Evolutionary conservation across 805 yeast species (phyloP).

Genomic region (Candida schatavii): DNA sequence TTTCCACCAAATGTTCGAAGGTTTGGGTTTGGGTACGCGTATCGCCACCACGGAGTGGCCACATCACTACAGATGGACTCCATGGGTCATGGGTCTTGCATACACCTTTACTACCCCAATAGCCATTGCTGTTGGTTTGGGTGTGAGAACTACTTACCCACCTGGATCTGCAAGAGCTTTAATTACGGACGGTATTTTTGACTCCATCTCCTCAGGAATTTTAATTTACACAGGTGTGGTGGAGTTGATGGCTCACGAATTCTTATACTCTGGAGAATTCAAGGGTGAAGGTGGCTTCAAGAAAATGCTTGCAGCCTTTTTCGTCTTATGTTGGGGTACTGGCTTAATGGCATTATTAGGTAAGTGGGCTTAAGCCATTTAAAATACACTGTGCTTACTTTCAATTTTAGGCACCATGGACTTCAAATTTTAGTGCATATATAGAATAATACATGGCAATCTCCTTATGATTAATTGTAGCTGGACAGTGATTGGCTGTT

Average conservation of each 20-base stretch:
- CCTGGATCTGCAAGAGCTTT: slow-evolving; percentile 58
- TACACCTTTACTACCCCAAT: slow-evolving; percentile 66
- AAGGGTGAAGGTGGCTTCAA: slow-evolving; percentile 55
- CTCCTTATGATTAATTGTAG: too few relatives aligned
- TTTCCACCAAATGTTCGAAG: slow-evolving; percentile 33
- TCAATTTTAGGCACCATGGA: too few relatives aligned
- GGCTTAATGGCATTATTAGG: slow-evolving; percentile 77
- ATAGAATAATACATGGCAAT: too few relatives aligned
- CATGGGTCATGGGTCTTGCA: slow-evolving; percentile 53
- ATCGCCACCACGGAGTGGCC: slow-evolving; percentile 63
- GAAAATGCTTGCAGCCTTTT: slow-evolving; percentile 50
- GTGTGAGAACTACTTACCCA: slow-evolving; percentile 61
- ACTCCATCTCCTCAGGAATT: slow-evolving; percentile 75
- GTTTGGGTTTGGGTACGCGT: slow-evolving; percentile 32
- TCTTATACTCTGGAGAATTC: slow-evolving; percentile 59
- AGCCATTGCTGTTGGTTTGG: slow-evolving; percentile 76
- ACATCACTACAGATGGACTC: slow-evolving; percentile 40
- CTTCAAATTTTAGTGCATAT: too few relatives aligned
- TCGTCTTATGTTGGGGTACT: slow-evolving; percentile 62
- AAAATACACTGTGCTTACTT: too few relatives aligned
- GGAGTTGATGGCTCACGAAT: slow-evolving; percentile 78
- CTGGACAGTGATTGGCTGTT: too few relatives aligned
- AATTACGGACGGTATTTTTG: slow-evolving; percentile 69
- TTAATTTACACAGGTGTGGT: slow-evolving; percentile 74
- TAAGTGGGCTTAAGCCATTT: slow-evolving; percentile 58